phyloP scores from a whole-genome alignment of 176 grass and related monocot species.

The Dendrocalamus sinicus region DNA sequence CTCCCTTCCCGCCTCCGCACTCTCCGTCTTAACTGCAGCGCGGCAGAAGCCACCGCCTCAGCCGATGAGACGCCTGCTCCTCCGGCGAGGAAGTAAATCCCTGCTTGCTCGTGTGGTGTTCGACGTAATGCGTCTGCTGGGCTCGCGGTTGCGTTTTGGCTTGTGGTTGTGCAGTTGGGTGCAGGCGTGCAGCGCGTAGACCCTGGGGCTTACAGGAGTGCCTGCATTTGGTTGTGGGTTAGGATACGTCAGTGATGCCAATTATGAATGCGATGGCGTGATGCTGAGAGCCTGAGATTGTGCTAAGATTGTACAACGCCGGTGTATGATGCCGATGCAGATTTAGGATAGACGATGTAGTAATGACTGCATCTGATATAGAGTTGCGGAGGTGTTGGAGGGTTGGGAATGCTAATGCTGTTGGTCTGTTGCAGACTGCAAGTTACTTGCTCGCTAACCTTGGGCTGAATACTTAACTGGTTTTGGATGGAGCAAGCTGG shows the following conservation, averaged over 20 bases:
- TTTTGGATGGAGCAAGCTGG: background rate
- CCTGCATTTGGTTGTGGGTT: background rate
- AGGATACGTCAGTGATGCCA: background rate
- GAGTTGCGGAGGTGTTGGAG: background rate
- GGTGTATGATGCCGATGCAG: background rate
- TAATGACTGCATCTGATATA: background rate
- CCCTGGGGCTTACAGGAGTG: background rate
- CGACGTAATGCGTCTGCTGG: constrained; percentile 43
- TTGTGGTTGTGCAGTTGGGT: background rate
- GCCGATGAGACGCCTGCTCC: constrained; percentile 43
- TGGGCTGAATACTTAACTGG: background rate
- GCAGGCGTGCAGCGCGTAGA: background rate
- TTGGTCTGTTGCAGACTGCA: background rate
- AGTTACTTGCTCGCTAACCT: constrained; percentile 5
- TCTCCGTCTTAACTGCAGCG: constrained; percentile 49
- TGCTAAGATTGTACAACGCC: background rate
- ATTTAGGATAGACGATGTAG: background rate
- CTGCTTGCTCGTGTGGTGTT: constrained; percentile 28
- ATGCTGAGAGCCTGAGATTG: background rate
- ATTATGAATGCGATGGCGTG: background rate
- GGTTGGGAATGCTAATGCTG: background rate
- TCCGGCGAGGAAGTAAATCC: constrained; percentile 47
- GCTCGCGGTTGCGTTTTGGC: too few species aligned
- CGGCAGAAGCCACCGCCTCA: background rate
- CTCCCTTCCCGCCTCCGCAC: constrained; percentile 28